Evolutionary conservation across 345 rosid genomes (phyloP).

Genomic region (Noccaea bulbosa): DNA sequence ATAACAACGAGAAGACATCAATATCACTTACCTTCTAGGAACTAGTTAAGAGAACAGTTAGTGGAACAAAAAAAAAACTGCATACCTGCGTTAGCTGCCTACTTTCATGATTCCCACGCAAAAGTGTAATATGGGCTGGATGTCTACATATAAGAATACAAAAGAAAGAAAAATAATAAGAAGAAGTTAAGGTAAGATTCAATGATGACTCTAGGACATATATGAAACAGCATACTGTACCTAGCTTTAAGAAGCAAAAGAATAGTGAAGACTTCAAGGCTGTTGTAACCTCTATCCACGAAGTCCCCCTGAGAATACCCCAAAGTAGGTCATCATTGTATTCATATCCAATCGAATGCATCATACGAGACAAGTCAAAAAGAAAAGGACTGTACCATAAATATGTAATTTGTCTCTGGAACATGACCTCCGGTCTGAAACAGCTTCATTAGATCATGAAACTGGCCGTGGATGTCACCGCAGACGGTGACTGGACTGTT

Average conservation of each 20-base stretch:
- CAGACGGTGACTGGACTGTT: conserved; percentile 99
- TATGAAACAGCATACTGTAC: conserved; percentile 44
- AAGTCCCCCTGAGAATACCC: conserved; percentile 72
- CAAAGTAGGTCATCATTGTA: conserved; percentile 11
- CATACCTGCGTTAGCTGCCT: conserved; percentile 98
- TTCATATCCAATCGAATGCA: neutral
- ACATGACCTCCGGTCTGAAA: conserved; percentile 98
- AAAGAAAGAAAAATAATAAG: neutral
- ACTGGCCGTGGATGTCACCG: conserved; percentile 99
- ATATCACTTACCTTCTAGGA: conserved; percentile 11
- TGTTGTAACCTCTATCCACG: conserved; percentile 93
- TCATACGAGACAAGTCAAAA: neutral
- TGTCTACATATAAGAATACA: conserved; percentile 57
- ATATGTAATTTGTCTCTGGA: conserved; percentile 96
- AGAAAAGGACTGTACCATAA: conserved; percentile 60
- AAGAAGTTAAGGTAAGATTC: conserved; percentile 14
- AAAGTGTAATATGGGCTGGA: conserved; percentile 94
- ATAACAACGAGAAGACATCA: conserved; percentile 31
- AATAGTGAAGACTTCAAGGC: conserved; percentile 93
- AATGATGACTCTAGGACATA: neutral
- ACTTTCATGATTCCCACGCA: conserved; percentile 99
- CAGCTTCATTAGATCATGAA: conserved; percentile 98
- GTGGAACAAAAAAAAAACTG: conserved; percentile 21
- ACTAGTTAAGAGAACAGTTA: neutral
- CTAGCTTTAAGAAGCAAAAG: conserved; percentile 96